Evolutionary conservation across 1,139 yeast species (phyloP).

Genomic region (Diutina pseudorugosa): DNA sequence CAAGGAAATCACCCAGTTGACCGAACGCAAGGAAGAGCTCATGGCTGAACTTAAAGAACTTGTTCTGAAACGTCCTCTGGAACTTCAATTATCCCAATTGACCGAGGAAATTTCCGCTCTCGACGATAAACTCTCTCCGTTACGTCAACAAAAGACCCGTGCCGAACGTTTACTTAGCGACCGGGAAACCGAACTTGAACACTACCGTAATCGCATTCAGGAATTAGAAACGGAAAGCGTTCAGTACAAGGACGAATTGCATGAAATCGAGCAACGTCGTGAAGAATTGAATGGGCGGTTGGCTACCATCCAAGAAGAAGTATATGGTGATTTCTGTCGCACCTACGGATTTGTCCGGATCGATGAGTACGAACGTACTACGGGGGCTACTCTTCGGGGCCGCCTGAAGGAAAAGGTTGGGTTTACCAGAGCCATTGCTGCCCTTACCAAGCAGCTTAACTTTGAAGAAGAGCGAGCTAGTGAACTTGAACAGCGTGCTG

Average conservation of each 20-base stretch:
- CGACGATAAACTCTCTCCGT: slow-evolving; percentile 41
- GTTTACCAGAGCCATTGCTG: slow-evolving; percentile 47
- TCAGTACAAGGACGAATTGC: slow-evolving; percentile 13
- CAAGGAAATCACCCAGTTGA: slow-evolving; percentile 48
- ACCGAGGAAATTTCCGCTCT: slow-evolving; percentile 41
- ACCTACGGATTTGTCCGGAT: slow-evolving; percentile 41
- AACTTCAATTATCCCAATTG: slow-evolving; percentile 43
- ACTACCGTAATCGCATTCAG: slow-evolving; percentile 22
- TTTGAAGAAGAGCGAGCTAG: slow-evolving; percentile 49
- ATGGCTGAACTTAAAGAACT: slow-evolving; percentile 4
- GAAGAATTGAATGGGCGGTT: slow-evolving; percentile 18
- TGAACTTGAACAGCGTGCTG: neutral
- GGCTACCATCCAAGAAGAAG: slow-evolving; percentile 24
- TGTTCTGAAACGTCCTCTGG: slow-evolving; percentile 32
- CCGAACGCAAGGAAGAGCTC: slow-evolving; percentile 49
- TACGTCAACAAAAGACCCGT: slow-evolving; percentile 38
- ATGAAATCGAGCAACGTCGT: slow-evolving; percentile 16
- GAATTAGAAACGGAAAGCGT: slow-evolving; percentile 11
- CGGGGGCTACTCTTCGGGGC: slow-evolving; percentile 48
- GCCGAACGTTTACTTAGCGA: slow-evolving; percentile 43
- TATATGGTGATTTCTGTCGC: slow-evolving; percentile 44
- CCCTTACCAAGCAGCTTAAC: slow-evolving; percentile 45
- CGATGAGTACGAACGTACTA: slow-evolving; percentile 54
- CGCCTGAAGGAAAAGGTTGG: slow-evolving; percentile 56
- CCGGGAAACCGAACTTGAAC: slow-evolving; percentile 40